Conservation (phyloP, 768 basidiomycete species). For the Rhizopogon vesiculosus region DNA sequence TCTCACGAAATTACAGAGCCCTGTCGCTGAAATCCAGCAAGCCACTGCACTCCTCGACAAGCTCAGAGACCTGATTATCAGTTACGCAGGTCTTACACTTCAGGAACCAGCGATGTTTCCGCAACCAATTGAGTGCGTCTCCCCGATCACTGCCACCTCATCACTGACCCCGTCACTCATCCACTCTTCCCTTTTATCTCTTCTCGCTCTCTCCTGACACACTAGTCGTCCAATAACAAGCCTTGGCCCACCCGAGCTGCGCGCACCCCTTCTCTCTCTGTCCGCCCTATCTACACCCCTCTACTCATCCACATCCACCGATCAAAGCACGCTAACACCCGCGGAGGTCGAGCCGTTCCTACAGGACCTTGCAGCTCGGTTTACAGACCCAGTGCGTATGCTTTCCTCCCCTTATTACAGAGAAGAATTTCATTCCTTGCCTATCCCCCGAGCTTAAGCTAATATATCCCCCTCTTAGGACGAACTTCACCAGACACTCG, state of each 20-base stretch:
- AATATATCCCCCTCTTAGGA: constrained; percentile 37
- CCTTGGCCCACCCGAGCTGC: constrained; percentile 75
- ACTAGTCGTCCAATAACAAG: neutral
- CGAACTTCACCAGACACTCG: constrained; percentile 77
- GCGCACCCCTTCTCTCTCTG: constrained; percentile 74
- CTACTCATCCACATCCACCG: constrained; percentile 39
- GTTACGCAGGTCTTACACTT: constrained; percentile 82
- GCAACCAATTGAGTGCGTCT: constrained; percentile 68
- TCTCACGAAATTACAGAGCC: constrained; percentile 34
- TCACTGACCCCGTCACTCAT: neutral
- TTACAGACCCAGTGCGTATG: constrained; percentile 35
- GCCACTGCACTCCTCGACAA: constrained; percentile 68
- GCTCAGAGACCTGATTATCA: constrained; percentile 77
- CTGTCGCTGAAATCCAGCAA: constrained; percentile 50
- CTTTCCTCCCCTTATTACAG: neutral
- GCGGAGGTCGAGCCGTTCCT: constrained; percentile 78
- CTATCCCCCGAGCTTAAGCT: neutral
- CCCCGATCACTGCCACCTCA: neutral
- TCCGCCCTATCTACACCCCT: constrained; percentile 67
- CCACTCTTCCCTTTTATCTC: too few species aligned
- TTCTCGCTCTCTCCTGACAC: neutral
- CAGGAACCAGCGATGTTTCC: constrained; percentile 96
- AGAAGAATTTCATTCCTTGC: neutral
- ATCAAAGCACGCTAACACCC: constrained; percentile 49
- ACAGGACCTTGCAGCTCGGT: constrained; percentile 76